Evolutionary conservation across 192 early-diverging fungal species (phyloP), one percentile per base, ranked within the genome.

Genomic region (Entomortierella chlamydospora): DNA sequence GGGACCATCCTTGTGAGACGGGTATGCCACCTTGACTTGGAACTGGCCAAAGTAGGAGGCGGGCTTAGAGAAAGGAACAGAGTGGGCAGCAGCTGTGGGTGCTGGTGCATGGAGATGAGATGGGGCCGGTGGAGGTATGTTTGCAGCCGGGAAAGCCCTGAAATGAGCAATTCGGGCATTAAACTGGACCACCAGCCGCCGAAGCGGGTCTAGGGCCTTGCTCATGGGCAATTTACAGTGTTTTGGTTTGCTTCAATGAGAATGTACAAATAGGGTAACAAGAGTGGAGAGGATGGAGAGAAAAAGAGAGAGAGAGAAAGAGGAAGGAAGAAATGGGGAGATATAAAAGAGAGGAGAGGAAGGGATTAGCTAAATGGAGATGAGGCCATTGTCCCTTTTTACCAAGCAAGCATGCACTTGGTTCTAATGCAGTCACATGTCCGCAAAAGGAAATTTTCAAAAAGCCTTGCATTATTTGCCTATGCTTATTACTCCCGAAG

Each of bases 101-200:
- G 57, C 25, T 42, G 72, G 47, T 23, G 72, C 71, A 37, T 56
- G 31, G 34, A 58, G 25, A 63, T 58, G 67, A 55, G 54, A 53
- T 58, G 67, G 57, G 68, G 68, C 61, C 29, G 73, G 60, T 69
- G 67, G 68, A 34, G 74, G 49, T 33, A 57, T 41, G 61, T 39
- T 69, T 54, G 73, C 30, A 34, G 55, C 57, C 54, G 76, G 76
- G 45, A 79, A 56, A 13, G 65, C 76, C 63, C 58, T 79, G n/a
- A 64, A 22, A 20, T 70, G 68, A 63, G 76, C 76, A 50, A 79
- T 37, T 37, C 76, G 68, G 56, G 76, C 76, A 49, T 79, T 79
- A 58, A 79, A 79, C 68, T 69, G 68, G 23, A 69, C 76, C 67
- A 79, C 68, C 76, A 79, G 76, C 68, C 76, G 68, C 63, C 68